These are phyloP conservation scores for Syncephalastrum monosporum DNA, from an alignment of 371 early-diverging fungal genomes.

Conservation along the genomic window DNA sequence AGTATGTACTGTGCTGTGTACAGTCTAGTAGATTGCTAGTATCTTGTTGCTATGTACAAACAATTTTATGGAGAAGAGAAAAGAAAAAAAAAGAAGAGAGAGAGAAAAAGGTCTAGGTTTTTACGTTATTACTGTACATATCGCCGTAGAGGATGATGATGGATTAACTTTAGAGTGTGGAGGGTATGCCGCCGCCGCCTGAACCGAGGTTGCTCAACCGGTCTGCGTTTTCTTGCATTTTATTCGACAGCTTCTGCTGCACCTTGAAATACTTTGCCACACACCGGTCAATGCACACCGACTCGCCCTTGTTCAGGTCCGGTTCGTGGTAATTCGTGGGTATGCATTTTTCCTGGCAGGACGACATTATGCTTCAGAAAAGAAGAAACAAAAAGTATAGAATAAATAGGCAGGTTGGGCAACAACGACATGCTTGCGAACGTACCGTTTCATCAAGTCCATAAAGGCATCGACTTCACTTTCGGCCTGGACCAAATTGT, in stretches of 20 bases:
- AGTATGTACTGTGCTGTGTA: no score
- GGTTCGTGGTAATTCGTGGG: conserved; percentile 79
- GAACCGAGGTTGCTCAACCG: conserved; percentile 7
- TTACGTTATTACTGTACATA: conserved; percentile 3
- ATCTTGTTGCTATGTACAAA: no score
- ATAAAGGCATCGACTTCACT: conserved; percentile 80
- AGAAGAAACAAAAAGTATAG: neutral
- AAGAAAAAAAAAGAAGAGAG: no score
- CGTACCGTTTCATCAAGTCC: conserved; percentile 72
- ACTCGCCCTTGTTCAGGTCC: conserved; percentile 94
- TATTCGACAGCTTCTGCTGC: conserved; percentile 70
- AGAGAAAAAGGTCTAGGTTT: neutral
- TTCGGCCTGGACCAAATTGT: conserved; percentile 72
- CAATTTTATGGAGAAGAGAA: no score
- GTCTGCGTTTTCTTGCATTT: conserved; percentile 53
- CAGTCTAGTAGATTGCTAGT: no score
- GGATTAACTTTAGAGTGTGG: conserved; percentile 1
- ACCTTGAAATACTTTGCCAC: conserved; percentile 84
- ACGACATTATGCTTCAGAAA: conserved; percentile 57
- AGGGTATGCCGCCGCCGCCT: conserved; percentile 7
- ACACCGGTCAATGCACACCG: conserved; percentile 93
- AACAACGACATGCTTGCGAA: neutral
- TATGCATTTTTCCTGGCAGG: conserved; percentile 92
- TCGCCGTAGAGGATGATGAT: neutral
- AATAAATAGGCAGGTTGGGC: neutral